phyloP scores from a whole-genome alignment of 805 yeast genomes.

The Wickerhamiella parazyma region DNA sequence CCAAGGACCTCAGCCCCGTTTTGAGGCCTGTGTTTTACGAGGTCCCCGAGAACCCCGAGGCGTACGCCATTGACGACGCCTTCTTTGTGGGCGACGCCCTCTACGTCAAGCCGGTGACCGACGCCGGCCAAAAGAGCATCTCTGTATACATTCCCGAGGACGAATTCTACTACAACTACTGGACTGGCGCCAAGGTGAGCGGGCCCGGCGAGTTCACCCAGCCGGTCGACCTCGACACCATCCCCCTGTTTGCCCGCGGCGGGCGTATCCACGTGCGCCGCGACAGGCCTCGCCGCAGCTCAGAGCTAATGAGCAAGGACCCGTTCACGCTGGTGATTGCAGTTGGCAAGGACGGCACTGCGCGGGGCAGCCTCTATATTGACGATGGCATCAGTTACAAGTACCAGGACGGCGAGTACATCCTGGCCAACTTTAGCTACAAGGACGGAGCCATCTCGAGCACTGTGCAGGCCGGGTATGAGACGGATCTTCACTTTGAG shows the following conservation, averaged over 20 bases:
- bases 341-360: conserved; percentile 33
- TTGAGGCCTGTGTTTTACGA: conserved; percentile 29
- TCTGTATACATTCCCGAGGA: conserved; percentile 38
- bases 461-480: conserved; percentile 11
- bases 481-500: conserved; percentile 15
- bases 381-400: conserved; percentile 77
- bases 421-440: conserved; percentile 30
- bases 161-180: conserved; percentile 28
- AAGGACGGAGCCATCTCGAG: conserved; percentile 19
- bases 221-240: conserved; percentile 39
- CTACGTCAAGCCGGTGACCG: conserved; percentile 67
- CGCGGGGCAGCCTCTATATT: conserved; percentile 48
- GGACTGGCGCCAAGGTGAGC: conserved; percentile 13
- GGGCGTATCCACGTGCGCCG: conserved; percentile 60
- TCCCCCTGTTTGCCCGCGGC: conserved; percentile 66
- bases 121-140: conserved; percentile 33
- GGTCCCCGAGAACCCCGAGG: conserved; percentile 26
- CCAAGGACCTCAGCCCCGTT: conserved; percentile 52
- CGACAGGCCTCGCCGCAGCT: conserved; percentile 66
- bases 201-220: conserved; percentile 14
- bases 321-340: conserved; percentile 69
- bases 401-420: conserved; percentile 38
- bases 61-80: conserved; percentile 62
- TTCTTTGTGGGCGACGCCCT: conserved; percentile 61
- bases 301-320: conserved; percentile 60